Evolutionary conservation across 2,329 filamentous ascomycete species (phyloP).

Genomic region (Chrysoporthe cubensis): DNA sequence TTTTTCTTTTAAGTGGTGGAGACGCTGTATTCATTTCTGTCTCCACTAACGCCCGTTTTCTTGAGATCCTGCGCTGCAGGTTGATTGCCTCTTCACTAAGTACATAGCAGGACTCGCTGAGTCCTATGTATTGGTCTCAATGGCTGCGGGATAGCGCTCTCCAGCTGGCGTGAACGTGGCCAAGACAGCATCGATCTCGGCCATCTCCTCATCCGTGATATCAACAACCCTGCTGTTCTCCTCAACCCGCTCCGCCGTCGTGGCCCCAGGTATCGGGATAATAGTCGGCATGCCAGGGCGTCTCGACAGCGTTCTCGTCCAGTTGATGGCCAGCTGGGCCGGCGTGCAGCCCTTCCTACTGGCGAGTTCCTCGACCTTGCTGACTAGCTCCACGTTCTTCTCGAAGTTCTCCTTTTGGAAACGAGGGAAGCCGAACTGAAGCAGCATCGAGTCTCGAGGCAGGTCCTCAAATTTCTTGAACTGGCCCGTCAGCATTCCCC

Average conservation of each 20-base stretch:
- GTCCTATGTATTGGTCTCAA: background rate
- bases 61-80: no score
- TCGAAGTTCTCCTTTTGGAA: conserved; percentile 56
- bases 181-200: conserved; percentile 40
- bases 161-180: conserved; percentile 26
- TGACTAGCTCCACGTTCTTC: conserved; percentile 56
- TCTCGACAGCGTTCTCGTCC: conserved; percentile 49
- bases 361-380: conserved; percentile 50
- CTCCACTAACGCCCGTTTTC: no score
- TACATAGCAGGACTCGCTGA: no score
- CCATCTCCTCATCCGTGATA: conserved; percentile 43
- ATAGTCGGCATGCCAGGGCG: conserved; percentile 46
- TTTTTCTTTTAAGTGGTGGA: no score
- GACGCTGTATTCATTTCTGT: no score
- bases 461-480: conserved; percentile 44
- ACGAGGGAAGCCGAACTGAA: conserved; percentile 42
- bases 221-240: conserved; percentile 50
- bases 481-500: conserved; percentile 22
- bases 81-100: no score
- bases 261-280: conserved; percentile 57
- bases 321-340: conserved; percentile 57
- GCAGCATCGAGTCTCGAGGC: conserved; percentile 35
- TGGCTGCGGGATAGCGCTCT: conserved; percentile 6
- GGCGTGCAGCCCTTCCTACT: conserved; percentile 50
- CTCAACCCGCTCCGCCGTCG: conserved; percentile 44